These are phyloP conservation scores for Penicillium riverlandense DNA, from an alignment of 495 filamentous ascomycete genomes.

Conservation along the genomic window DNA sequence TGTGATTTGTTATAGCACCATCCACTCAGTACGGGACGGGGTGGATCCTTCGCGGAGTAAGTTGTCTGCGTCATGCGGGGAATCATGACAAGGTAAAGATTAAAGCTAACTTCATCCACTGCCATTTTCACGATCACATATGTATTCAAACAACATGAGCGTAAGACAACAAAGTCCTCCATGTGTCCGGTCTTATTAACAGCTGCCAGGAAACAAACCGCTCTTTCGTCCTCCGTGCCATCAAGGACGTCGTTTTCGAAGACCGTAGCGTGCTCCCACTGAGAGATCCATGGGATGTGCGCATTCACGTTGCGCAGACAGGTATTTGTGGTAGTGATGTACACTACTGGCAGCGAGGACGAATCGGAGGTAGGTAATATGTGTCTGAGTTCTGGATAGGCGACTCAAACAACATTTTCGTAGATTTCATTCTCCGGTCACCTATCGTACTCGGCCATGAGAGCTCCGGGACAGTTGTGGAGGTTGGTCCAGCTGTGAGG, in stretches of 20 bases:
- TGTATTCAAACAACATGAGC: too few relatives aligned
- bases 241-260: constrained; percentile 23
- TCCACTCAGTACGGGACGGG: too few relatives aligned
- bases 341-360: constrained; percentile 76
- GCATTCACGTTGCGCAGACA: constrained; percentile 66
- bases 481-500: constrained; percentile 48
- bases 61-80: too few relatives aligned
- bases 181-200: neutral
- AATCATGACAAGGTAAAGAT: too few relatives aligned
- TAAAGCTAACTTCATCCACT: too few relatives aligned
- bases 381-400: too few relatives aligned
- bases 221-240: constrained; percentile 7
- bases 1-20: too few relatives aligned
- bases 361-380: constrained; percentile 50
- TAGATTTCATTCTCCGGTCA: constrained; percentile 58
- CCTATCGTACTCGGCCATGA: constrained; percentile 66
- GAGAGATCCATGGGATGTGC: constrained; percentile 55
- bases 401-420: neutral
- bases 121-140: too few relatives aligned
- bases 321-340: constrained; percentile 66
- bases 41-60: too few relatives aligned
- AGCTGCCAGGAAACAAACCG: constrained; percentile 1
- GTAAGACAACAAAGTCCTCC: neutral
- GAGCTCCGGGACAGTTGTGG: constrained; percentile 55
- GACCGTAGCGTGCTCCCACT: constrained; percentile 57